Base-by-base conservation (phyloP, 192 early-diverging fungal species). In the Podila epicladia region DNA sequence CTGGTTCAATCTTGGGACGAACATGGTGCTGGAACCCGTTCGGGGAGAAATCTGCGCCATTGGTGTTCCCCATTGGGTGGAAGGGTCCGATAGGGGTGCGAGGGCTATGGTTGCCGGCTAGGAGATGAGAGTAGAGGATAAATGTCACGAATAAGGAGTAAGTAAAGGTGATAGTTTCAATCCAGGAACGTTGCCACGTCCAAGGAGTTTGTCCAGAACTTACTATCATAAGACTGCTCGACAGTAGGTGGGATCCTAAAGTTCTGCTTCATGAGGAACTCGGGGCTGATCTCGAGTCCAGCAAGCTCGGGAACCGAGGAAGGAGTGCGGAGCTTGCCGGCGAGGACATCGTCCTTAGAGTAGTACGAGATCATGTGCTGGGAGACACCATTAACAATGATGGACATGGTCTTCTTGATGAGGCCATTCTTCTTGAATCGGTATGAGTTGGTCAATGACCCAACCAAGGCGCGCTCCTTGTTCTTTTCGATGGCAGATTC, bases 331-430 rank as follows among this genome's bases (percentile, higher is more conserved):
- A 90, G 72, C 62, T 70, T 82, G 19, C 83, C 77, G 12, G 77
- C 68, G 5, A 90, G 48, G 24, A 90, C 85, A 69, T 90, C 89
- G 28, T 87, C 85, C 53, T 86, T 87, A 15, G 77, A 83, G 63
- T 90, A 90, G 62, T 90, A 90, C 22, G 85, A 86, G 48, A 90
- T 88, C 72, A 90, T 66, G 64, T 90, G 87, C 62, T 90, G 89
- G 22, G 83, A 68, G 29, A 86, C 82, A 20, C 89, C 89, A 65
- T 90, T 87, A 26, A 94, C 89, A 2, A 88, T 69, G 64, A 95
- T 86, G 13, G 93, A 94, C 83, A 95, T 92, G 20, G 93, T 93
- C 72, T 93, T 93, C 64, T 95, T 95, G 37, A 94, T 87, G 51
- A 95, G 78, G 0, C 94, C 94, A 61, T 88, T 85, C 28, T 80